Conservation (phyloP, 2,329 filamentous ascomycete genomes). For the Helotiales sp. region DNA sequence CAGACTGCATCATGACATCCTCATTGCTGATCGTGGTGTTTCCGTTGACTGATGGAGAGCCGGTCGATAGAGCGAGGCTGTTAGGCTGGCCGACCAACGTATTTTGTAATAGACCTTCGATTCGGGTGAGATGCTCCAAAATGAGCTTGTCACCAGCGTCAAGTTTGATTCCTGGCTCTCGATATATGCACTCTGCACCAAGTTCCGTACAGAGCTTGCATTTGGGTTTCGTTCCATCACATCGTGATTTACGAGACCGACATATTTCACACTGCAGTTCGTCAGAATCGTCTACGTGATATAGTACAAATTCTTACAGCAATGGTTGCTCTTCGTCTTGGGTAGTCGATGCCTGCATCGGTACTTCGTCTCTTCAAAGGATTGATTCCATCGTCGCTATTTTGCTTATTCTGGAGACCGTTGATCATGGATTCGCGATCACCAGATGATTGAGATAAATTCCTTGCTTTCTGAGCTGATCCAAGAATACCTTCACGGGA, state of each 20-base stretch:
- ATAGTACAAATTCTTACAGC: constrained; percentile 49
- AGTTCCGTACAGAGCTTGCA: constrained; percentile 83
- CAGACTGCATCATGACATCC: constrained; percentile 47
- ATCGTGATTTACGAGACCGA: constrained; percentile 76
- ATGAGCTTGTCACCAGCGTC: constrained; percentile 87
- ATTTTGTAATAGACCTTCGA: constrained; percentile 77
- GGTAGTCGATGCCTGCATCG: constrained; percentile 62
- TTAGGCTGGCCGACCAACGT: constrained; percentile 55
- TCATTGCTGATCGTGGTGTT: constrained; percentile 61
- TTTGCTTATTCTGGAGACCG: constrained; percentile 43
- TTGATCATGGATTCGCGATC: constrained; percentile 37
- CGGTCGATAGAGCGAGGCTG: constrained; percentile 56
- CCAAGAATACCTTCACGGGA: constrained; percentile 55
- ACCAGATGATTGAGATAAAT: constrained; percentile 56
- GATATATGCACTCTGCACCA: constrained; percentile 80
- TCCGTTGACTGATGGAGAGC: constrained; percentile 65
- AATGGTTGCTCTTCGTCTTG: constrained; percentile 63
- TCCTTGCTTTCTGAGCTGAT: constrained; percentile 53
- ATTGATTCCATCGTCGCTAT: constrained; percentile 55
- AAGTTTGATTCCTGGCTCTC: constrained; percentile 83
- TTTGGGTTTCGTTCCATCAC: constrained; percentile 77
- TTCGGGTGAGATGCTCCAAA: constrained; percentile 73
- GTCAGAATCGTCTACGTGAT: constrained; percentile 16
- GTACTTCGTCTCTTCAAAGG: constrained; percentile 63
- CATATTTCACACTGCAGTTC: constrained; percentile 71